Base-by-base conservation (phyloP, 331 rosid species). In the Spiraea crenata region DNA sequence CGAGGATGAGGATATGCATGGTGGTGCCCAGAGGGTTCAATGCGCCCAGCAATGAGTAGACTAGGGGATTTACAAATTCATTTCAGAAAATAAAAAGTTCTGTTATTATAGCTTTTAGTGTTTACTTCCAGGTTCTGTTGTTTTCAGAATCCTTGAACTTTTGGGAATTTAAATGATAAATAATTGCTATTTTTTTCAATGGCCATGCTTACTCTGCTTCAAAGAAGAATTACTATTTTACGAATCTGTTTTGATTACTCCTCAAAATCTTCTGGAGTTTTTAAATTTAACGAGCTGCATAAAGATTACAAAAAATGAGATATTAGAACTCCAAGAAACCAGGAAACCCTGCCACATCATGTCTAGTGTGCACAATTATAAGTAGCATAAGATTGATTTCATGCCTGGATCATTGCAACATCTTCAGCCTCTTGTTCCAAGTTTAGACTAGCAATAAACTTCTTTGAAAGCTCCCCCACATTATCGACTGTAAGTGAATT, bases 401-500 rank as follows among this genome's bases (percentile, higher is more conserved):
- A 25, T 9, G 49, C 49, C 49, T 45, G 49, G 49, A 11, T 45
- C 5, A 11, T 45, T 45, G 49, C 49, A 45, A 14, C 49, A 45
- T 45, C 49, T 45, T 45, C 49, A 45, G 12, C 5, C 9, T 45
- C 12, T 9, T 45, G 20, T 50, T 16, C 19, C 55, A 50, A 16
- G 2, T 14, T 16, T 50, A 5, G 3, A 5, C 16, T 50, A 50
- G 20, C 55, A 12, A 15, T 19, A 14, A 50, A 9, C 17, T 50
- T 16, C 19, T 8, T 5, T 5, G 55, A 80, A 67, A 90, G 88
- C 80, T 86, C 91, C 14, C 75, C 92, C 85, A 85, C 84, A 89
- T 86, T 83, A 64, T 83, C 89, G 71, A 82, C 90, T 79, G 76
- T 70, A 79, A 83, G 85, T 74, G 88, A 74, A 44, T 87, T 85